Evolutionary conservation across 495 filamentous ascomycete species (phyloP), one percentile per base, ranked within the genome.

Genomic region (Aspergillus ellipticus): DNA sequence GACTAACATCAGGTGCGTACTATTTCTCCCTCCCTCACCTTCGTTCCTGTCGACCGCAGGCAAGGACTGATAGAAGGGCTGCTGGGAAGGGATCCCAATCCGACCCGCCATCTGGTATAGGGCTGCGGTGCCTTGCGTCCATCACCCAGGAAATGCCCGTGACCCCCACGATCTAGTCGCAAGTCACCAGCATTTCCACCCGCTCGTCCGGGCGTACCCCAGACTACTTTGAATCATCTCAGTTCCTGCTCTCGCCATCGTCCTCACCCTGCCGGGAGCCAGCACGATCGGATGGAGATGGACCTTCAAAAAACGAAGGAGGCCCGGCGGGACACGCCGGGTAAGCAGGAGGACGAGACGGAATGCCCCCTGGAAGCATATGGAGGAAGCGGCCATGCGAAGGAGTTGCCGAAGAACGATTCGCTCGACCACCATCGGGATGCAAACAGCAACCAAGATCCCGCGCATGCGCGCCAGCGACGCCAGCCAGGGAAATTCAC

Each of bases 251-350:
- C 26, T 49, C 20, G n/a, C 35, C 51, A 49, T 19, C 46, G 15
- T 19, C 35, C 42, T 54, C 42, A 41, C 22, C 41, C 28, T 37
- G 24, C 24, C 19, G 19, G 51, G 19, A 21, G n/a, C 15, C 17
- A 37, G 19, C 33, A 41, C 46, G 58, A 35, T 49, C 56, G 59
- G 56, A 58, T 62, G 58, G 49, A 57, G 49, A 77, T 78, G 75
- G 74, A 78, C 62, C 68, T 77, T 53, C 74, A 76, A 56, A 72
- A 72, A 33, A 74, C 75, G n/a, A 77, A 76, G 58, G 73, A 77
- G 61, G 68, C 75, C 49, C 71, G 68, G 17, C 61, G 62, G 48
- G 59, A 66, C 41, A 59, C 66, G 21, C 66, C 63, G 49, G 56
- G 65, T 26, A 66, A 71, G 42, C 68, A 75, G 52, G 74, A 78